A percentile compares a stretch with the other conserved stretches of the same genome.
Evolutionary conservation across 768 basidiomycete genomes (phyloP).

Genomic region (Mycena vulgaris): DNA sequence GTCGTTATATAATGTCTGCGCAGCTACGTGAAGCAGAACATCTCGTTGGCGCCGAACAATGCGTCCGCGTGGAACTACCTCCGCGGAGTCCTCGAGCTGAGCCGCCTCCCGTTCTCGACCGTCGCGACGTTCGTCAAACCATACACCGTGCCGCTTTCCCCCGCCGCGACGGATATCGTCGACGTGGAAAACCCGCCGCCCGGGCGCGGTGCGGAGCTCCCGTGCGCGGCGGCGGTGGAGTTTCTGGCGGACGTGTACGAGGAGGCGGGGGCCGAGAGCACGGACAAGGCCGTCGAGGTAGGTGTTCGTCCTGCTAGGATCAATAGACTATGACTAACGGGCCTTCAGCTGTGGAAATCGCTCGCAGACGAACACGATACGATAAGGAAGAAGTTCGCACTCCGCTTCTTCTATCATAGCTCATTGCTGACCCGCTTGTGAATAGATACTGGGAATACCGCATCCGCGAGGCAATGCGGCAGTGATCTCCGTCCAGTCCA

Average conservation of each 20-base stretch:
- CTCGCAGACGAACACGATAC: conserved; percentile 80
- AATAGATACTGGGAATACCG: conserved; percentile 84
- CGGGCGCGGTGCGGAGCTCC: conserved; percentile 75
- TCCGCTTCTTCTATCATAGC: conserved; percentile 35
- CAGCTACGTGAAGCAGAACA: conserved; percentile 88
- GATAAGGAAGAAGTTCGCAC: conserved; percentile 79
- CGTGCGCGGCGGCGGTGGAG: conserved; percentile 86
- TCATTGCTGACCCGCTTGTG: conserved; percentile 7
- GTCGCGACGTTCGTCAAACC: conserved; percentile 74
- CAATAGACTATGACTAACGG: conserved; percentile 24
- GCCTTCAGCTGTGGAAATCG: conserved; percentile 75
- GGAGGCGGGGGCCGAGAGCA: conserved; percentile 63
- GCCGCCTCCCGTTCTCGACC: conserved; percentile 69
- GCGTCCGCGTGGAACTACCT: conserved; percentile 98
- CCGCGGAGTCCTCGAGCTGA: conserved; percentile 82
- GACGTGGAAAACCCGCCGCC: conserved; percentile 86
- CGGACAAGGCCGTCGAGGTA: conserved; percentile 67
- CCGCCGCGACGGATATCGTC: conserved; percentile 59
- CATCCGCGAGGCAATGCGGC: conserved; percentile 47
- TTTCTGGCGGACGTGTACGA: conserved; percentile 85
- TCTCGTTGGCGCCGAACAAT: conserved; percentile 92
- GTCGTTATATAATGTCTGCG: not conserved
- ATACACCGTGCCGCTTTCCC: conserved; percentile 64
- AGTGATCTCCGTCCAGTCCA: not conserved
- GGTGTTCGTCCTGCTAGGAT: conserved; percentile 32